Evolutionary conservation across 2,329 filamentous ascomycete species (phyloP).

Genomic region (Cercospora citrullina): DNA sequence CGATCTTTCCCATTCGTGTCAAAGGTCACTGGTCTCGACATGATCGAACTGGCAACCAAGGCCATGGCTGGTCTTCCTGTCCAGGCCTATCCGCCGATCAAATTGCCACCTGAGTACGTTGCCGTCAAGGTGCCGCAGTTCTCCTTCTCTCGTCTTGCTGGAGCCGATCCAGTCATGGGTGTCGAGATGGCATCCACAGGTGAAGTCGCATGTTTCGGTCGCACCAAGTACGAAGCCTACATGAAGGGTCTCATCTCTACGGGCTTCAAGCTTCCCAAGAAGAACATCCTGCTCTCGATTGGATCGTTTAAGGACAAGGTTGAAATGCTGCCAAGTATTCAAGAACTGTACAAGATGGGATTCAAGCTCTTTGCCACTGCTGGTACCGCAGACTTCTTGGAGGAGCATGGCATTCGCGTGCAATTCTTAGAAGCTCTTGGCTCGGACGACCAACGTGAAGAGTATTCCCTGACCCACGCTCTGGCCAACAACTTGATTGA

Average conservation of each 20-base stretch:
- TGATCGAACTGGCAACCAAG: conserved; percentile 98
- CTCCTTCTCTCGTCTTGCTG: conserved; percentile 95
- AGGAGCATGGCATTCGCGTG: conserved; percentile 86
- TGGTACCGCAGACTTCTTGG: conserved; percentile 93
- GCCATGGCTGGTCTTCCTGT: conserved; percentile 88
- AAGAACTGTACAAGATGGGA: conserved; percentile 84
- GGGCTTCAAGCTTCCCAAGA: conserved; percentile 93
- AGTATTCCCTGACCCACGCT: conserved; percentile 96
- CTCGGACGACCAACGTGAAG: conserved; percentile 82
- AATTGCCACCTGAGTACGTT: conserved; percentile 77
- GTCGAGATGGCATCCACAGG: conserved; percentile 99
- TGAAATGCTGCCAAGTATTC: conserved; percentile 90
- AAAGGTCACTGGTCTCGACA: conserved; percentile 95
- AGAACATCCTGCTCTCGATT: conserved; percentile 92
- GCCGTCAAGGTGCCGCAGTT: conserved; percentile 99
- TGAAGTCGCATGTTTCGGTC: conserved; percentile 94
- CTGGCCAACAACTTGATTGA: conserved; percentile 97
- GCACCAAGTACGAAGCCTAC: conserved; percentile 96
- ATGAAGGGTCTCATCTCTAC: conserved; percentile 94
- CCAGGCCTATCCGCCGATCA: conserved; percentile 74
- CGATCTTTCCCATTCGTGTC: conserved; percentile 97
- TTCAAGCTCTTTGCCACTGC: conserved; percentile 96
- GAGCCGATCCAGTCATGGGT: conserved; percentile 91
- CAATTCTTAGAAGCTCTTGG: conserved; percentile 88
- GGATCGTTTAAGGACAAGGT: conserved; percentile 97